Conservation (phyloP, 2,329 filamentous ascomycete species). For the Cercospora sesami region DNA sequence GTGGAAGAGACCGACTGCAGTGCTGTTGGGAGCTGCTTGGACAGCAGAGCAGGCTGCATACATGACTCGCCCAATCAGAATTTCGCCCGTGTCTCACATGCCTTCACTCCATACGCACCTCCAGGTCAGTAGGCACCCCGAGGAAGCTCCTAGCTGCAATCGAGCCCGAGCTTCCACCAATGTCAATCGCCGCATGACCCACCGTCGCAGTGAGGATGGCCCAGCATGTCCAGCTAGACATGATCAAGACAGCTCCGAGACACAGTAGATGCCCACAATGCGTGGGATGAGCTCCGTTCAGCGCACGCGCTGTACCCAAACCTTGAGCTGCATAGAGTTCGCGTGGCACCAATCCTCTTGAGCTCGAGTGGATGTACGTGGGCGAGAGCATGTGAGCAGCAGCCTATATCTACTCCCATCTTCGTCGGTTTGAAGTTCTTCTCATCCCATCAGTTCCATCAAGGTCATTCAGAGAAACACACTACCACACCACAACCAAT, state of each 20-base stretch:
- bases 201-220: conserved; percentile 4
- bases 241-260: conserved; percentile 11
- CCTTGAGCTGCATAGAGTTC: conserved; percentile 27
- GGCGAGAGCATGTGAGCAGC: conserved; percentile 7
- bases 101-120: neutral
- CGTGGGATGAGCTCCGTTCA: conserved; percentile 27
- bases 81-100: neutral
- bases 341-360: conserved; percentile 23
- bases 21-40: neutral
- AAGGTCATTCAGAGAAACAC: conserved; percentile 24
- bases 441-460: conserved; percentile 24
- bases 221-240: conserved; percentile 1
- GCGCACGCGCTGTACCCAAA: conserved; percentile 19
- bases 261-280: conserved; percentile 22
- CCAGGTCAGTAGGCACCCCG: neutral
- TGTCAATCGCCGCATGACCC: conserved; percentile 9
- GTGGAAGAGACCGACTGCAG: neutral
- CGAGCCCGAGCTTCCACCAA: conserved; percentile 18
- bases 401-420: conserved; percentile 26
- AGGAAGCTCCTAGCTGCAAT: conserved; percentile 11
- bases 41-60: neutral
- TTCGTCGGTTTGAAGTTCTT: conserved; percentile 21
- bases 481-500: conserved; percentile 24
- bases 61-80: neutral
- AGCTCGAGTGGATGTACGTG: conserved; percentile 18